Conservation (phyloP, 768 basidiomycete species). For the Infundibulicybe gibba region DNA sequence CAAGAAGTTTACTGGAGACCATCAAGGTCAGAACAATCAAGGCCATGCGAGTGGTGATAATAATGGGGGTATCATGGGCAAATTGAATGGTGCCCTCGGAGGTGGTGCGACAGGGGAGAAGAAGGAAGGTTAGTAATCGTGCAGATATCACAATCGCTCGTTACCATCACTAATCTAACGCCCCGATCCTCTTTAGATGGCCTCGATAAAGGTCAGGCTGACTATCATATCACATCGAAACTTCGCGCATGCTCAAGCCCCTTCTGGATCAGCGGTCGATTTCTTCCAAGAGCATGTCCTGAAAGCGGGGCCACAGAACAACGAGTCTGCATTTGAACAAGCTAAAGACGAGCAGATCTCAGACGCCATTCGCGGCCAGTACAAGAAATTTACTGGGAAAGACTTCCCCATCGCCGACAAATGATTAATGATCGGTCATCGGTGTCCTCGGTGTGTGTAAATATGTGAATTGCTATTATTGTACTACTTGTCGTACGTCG, state of each 20-base stretch:
- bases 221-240: background rate
- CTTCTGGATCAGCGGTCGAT: slow-evolving; percentile 26
- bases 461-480: too few relatives aligned
- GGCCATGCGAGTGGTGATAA: slow-evolving; percentile 13
- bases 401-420: slow-evolving; percentile 33
- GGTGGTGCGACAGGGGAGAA: slow-evolving; percentile 28
- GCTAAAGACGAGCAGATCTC: slow-evolving; percentile 39
- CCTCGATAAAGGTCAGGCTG: slow-evolving; percentile 30
- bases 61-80: slow-evolving; percentile 25
- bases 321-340: slow-evolving; percentile 39
- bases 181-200: slow-evolving; percentile 13
- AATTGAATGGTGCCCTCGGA: slow-evolving; percentile 23
- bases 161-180: background rate
- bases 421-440: slow-evolving; percentile 12
- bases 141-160: background rate
- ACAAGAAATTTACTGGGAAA: slow-evolving; percentile 30
- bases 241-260: background rate
- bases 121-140: slow-evolving; percentile 29
- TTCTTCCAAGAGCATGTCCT: slow-evolving; percentile 35
- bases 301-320: slow-evolving; percentile 31
- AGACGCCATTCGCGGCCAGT: slow-evolving; percentile 30
- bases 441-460: too few relatives aligned
- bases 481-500: too few relatives aligned
- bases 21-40: slow-evolving; percentile 1
- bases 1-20: slow-evolving; percentile 2